These are phyloP conservation scores for Mycena capillaripes DNA, from an alignment of 768 basidiomycete species.

Conservation along the genomic window DNA sequence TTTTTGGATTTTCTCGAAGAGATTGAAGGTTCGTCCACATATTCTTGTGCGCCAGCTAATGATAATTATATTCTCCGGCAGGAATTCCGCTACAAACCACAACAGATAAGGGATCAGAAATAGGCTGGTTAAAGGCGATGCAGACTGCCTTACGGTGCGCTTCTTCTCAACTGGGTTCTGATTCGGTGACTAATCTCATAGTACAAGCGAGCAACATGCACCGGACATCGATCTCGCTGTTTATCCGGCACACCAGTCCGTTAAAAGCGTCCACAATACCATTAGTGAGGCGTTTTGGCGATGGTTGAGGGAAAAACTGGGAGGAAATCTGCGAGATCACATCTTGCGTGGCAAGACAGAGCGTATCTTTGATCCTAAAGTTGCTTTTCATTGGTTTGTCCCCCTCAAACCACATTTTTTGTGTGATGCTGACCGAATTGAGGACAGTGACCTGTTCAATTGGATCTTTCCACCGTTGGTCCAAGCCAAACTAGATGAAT, in stretches of 20 bases:
- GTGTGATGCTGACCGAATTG: not conserved
- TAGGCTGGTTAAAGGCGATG: not conserved
- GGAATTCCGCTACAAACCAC: too few relatives aligned
- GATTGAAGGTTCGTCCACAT: too few relatives aligned
- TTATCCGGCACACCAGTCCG: slow-evolving; percentile 3
- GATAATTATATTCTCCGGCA: too few relatives aligned
- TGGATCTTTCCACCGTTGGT: slow-evolving; percentile 50
- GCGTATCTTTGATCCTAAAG: slow-evolving; percentile 1
- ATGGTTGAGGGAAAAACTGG: slow-evolving; percentile 29
- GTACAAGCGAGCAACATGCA: not conserved
- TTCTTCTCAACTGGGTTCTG: not conserved
- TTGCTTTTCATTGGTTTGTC: slow-evolving; percentile 10
- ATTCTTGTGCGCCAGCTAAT: too few relatives aligned
- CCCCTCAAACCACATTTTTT: not conserved
- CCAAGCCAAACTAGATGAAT: slow-evolving; percentile 45
- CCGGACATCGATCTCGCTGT: not conserved
- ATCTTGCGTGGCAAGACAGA: not conserved
- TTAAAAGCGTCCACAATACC: slow-evolving; percentile 33
- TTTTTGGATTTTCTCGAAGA: too few relatives aligned
- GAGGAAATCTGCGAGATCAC: slow-evolving; percentile 22
- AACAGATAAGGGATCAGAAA: too few relatives aligned
- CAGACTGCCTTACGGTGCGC: not conserved
- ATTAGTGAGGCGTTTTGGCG: slow-evolving; percentile 37
- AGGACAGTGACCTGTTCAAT: slow-evolving; percentile 44
- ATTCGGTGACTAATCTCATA: not conserved